Evolutionary conservation across 2,329 filamentous ascomycete species (phyloP).

Genomic region (Knufia petricola): DNA sequence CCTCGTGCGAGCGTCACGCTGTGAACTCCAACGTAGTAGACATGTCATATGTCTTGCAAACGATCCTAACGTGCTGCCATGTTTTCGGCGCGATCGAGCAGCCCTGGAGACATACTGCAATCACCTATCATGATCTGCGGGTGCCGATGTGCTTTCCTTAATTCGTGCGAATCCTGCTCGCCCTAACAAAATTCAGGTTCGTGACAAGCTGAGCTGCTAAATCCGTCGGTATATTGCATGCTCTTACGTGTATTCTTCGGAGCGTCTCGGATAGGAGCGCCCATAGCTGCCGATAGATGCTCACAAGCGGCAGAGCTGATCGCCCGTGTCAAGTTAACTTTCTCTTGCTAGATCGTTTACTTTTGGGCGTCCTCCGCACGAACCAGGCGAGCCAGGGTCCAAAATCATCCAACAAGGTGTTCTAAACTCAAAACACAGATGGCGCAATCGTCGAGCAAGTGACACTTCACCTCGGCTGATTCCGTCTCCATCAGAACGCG

Average conservation of each 20-base stretch:
- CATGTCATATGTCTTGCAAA: background rate
- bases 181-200: too few relatives aligned
- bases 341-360: conserved; percentile 6
- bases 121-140: too few relatives aligned
- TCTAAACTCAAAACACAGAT: conserved; percentile 5
- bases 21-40: background rate
- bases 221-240: too few relatives aligned
- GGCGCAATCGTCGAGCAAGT: conserved; percentile 8
- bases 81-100: too few relatives aligned
- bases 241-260: too few relatives aligned
- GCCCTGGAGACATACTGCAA: too few relatives aligned
- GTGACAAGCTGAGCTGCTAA: too few relatives aligned
- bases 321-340: conserved; percentile 1
- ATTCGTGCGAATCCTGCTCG: too few relatives aligned
- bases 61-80: too few relatives aligned
- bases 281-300: too few relatives aligned
- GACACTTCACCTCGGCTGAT: conserved; percentile 10
- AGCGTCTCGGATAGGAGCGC: too few relatives aligned
- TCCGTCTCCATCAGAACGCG: conserved; percentile 4
- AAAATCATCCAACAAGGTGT: background rate
- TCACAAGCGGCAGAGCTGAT: background rate
- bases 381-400: conserved; percentile 3
- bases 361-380: background rate
- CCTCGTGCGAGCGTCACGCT: background rate
- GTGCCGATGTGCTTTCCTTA: too few relatives aligned